Percentiles rank a stretch among this genome's conserved stretches.
phyloP scores from a whole-genome alignment of 2,329 filamentous ascomycete species.

The Penicillium thymicola region DNA sequence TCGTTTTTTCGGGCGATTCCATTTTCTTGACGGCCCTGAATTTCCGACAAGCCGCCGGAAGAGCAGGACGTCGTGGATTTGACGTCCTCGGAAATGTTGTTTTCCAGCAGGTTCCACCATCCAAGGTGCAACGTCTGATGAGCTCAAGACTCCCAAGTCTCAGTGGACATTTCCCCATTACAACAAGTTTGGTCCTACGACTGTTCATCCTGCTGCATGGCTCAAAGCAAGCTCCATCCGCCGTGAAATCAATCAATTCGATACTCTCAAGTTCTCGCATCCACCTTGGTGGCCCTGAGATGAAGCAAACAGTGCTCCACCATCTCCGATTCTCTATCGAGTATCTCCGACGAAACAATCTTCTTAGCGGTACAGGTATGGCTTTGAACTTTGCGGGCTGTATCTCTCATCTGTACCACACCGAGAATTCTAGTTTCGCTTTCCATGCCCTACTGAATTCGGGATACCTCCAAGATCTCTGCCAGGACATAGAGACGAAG shows the following conservation, averaged over 20 bases:
- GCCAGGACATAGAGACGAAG: slow-evolving; percentile 53
- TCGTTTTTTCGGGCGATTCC: slow-evolving; percentile 72
- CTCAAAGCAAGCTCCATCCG: slow-evolving; percentile 62
- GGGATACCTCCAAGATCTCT: slow-evolving; percentile 67
- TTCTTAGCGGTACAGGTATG: slow-evolving; percentile 59
- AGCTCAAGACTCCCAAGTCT: slow-evolving; percentile 71
- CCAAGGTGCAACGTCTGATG: slow-evolving; percentile 65
- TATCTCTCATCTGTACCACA: slow-evolving; percentile 71
- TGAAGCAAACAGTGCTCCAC: slow-evolving; percentile 67
- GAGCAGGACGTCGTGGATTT: slow-evolving; percentile 76
- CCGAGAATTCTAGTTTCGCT: slow-evolving; percentile 70
- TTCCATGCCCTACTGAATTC: slow-evolving; percentile 71
- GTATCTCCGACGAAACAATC: slow-evolving; percentile 66
- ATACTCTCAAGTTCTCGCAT: slow-evolving; percentile 67
- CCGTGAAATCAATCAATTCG: slow-evolving; percentile 60
- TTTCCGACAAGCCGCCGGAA: slow-evolving; percentile 72
- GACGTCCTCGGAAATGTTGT: slow-evolving; percentile 78
- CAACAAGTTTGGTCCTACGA: slow-evolving; percentile 67
- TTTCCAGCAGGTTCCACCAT: slow-evolving; percentile 62
- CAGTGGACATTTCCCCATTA: slow-evolving; percentile 74
- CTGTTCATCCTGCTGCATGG: slow-evolving; percentile 65
- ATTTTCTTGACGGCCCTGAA: slow-evolving; percentile 71
- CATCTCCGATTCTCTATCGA: slow-evolving; percentile 79
- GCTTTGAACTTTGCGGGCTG: slow-evolving; percentile 71
- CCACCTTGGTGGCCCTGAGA: slow-evolving; percentile 66